Evolutionary conservation across 306 rosid genomes (phyloP).

Genomic region (Cajanus cajan): DNA sequence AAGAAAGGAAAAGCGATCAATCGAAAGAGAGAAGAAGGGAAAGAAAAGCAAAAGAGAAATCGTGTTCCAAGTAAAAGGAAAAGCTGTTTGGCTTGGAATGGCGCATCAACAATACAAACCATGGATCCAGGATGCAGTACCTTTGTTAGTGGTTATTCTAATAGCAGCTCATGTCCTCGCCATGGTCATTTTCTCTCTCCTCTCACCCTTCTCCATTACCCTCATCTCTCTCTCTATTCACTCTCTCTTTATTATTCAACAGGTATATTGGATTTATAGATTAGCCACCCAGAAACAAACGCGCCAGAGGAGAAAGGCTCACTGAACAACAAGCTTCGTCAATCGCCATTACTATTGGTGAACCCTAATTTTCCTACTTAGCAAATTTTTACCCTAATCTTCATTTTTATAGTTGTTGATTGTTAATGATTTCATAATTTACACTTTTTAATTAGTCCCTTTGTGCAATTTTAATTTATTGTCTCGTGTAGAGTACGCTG

Average conservation of each 20-base stretch:
- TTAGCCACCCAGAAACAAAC: constrained; percentile 44
- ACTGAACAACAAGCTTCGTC: constrained; percentile 46
- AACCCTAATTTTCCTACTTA: constrained; percentile 44
- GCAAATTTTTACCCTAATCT: neutral
- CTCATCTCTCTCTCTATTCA: neutral
- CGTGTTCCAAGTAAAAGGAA: too few species aligned
- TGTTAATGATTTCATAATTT: neutral
- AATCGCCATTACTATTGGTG: too few species aligned
- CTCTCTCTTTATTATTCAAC: neutral
- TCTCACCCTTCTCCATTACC: neutral
- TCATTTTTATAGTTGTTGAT: neutral
- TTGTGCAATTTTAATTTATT: neutral
- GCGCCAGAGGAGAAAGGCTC: constrained; percentile 49
- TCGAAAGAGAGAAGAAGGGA: too few species aligned
- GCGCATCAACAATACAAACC: constrained; percentile 46
- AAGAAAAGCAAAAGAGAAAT: too few species aligned
- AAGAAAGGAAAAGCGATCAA: neutral
- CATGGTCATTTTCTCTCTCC: constrained; percentile 43
- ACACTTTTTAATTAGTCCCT: neutral
- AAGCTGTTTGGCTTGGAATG: too few species aligned
- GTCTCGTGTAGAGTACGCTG: neutral
- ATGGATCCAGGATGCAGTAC: constrained; percentile 57
- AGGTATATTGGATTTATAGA: constrained; percentile 71
- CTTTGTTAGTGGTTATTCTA: constrained; percentile 57
- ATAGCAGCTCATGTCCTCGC: constrained; percentile 81